Percentiles rank a stretch among this genome's conserved stretches.
These are phyloP conservation scores for Gossypium trilobum DNA, from an alignment of 441 rosid genomes.

Conservation along the genomic window DNA sequence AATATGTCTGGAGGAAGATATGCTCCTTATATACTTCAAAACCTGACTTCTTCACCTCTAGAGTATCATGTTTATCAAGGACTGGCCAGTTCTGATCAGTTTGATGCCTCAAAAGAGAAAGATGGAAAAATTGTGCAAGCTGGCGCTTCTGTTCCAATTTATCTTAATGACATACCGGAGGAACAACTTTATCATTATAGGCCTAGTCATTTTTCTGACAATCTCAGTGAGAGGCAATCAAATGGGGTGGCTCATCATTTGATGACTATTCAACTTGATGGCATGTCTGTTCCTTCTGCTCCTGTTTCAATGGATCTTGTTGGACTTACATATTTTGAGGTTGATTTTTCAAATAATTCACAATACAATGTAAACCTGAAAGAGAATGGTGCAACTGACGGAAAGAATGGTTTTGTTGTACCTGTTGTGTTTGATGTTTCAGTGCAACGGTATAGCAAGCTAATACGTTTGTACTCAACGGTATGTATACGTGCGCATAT, in stretches of 20 bases:
- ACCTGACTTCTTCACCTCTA: slow-evolving; percentile 76
- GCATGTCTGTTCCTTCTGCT: slow-evolving; percentile 64
- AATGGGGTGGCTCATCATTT: slow-evolving; percentile 63
- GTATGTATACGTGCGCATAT: slow-evolving; percentile 37
- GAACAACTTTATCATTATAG: slow-evolving; percentile 44
- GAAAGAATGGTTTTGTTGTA: slow-evolving; percentile 50
- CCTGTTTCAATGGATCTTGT: slow-evolving; percentile 90
- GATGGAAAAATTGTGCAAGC: slow-evolving; percentile 54
- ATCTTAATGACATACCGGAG: slow-evolving; percentile 50
- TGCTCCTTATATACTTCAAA: slow-evolving; percentile 81
- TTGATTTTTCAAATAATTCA: slow-evolving; percentile 68
- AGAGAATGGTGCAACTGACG: slow-evolving; percentile 32
- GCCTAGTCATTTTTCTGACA: slow-evolving; percentile 49
- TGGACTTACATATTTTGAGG: slow-evolving; percentile 76
- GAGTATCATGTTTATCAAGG: slow-evolving; percentile 60
- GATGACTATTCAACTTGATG: slow-evolving; percentile 72
- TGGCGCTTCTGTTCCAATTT: slow-evolving; percentile 68
- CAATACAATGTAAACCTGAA: slow-evolving; percentile 27
- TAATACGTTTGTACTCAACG: slow-evolving; percentile 77
- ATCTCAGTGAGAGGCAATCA: slow-evolving; percentile 52
- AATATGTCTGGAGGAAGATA: slow-evolving; percentile 46
- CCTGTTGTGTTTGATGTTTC: slow-evolving; percentile 95
- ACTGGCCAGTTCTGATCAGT: slow-evolving; percentile 30
- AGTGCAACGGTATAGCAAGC: slow-evolving; percentile 71
- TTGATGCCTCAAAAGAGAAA: slow-evolving; percentile 36